Conservation (phyloP, 495 filamentous ascomycete genomes). For the Penicillium simplicissimum region DNA sequence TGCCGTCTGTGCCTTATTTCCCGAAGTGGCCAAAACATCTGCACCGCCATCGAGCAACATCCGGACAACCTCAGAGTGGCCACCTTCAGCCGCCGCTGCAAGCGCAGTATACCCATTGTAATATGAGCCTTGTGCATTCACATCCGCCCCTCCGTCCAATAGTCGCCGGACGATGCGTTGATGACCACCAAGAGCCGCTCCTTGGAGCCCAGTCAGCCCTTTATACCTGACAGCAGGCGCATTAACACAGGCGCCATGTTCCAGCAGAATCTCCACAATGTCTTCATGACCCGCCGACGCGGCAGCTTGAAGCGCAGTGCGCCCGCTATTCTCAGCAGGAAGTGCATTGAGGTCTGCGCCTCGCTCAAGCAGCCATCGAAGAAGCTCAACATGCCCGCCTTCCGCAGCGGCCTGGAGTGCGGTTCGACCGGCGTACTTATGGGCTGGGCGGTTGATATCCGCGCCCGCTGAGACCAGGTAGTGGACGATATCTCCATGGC, state of each 20-base stretch:
- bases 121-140: slow-evolving; percentile 9
- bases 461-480: slow-evolving; percentile 12
- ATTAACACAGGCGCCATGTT: slow-evolving; percentile 3
- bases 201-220: slow-evolving; percentile 13
- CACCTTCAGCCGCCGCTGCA: slow-evolving; percentile 11
- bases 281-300: slow-evolving; percentile 4
- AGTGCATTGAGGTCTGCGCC: slow-evolving; percentile 33
- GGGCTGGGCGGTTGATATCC: slow-evolving; percentile 12
- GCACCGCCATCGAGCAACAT: slow-evolving; percentile 13
- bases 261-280: slow-evolving; percentile 9
- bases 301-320: slow-evolving; percentile 29
- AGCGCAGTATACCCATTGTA: slow-evolving; percentile 16
- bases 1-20: slow-evolving; percentile 11
- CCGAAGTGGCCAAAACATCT: slow-evolving; percentile 8
- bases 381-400: slow-evolving; percentile 21
- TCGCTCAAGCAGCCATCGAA: slow-evolving; percentile 30
- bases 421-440: slow-evolving; percentile 14
- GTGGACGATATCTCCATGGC: slow-evolving; percentile 10
- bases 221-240: slow-evolving; percentile 6
- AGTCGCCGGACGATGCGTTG: neutral
- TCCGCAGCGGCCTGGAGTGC: slow-evolving; percentile 34
- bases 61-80: slow-evolving; percentile 11
- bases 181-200: slow-evolving; percentile 10
- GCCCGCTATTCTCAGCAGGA: slow-evolving; percentile 19
- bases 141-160: slow-evolving; percentile 10